These are phyloP conservation scores for Astrocystis sublimbata DNA, from an alignment of 495 filamentous ascomycete species.

Conservation along the genomic window DNA sequence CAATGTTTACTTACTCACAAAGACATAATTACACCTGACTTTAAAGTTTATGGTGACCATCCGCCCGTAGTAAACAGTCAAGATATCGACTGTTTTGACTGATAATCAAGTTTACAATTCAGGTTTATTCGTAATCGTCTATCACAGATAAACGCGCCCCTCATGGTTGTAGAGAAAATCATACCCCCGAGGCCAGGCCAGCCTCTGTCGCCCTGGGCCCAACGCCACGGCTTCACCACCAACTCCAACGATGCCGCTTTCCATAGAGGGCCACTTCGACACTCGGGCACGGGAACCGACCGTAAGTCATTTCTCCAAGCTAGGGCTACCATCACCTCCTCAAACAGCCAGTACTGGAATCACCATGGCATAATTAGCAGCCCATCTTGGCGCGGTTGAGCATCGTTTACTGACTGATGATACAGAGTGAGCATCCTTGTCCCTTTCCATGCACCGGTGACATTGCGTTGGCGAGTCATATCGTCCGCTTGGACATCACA, in stretches of 20 bases:
- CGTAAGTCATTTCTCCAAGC: not conserved
- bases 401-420: not conserved
- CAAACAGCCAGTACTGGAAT: not conserved
- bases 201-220: slow-evolving; percentile 8
- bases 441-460: not conserved
- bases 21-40: not conserved
- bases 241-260: not conserved
- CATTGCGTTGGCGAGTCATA: not conserved
- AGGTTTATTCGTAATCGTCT: not conserved
- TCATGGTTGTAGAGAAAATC: not conserved
- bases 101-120: not conserved
- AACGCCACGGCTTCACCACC: not conserved
- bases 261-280: not conserved
- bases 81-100: too few relatives aligned
- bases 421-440: not conserved
- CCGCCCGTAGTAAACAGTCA: not conserved
- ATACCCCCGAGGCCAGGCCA: not conserved
- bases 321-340: not conserved
- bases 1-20: not conserved
- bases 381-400: not conserved
- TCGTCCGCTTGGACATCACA: not conserved
- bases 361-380: not conserved
- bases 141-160: not conserved
- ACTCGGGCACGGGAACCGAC: slow-evolving; percentile 1
- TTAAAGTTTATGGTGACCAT: not conserved